Percentiles rank a stretch among this genome's conserved stretches.
phyloP scores from a whole-genome alignment of 139 green algal genomes.

The Coelastrella sp. region DNA sequence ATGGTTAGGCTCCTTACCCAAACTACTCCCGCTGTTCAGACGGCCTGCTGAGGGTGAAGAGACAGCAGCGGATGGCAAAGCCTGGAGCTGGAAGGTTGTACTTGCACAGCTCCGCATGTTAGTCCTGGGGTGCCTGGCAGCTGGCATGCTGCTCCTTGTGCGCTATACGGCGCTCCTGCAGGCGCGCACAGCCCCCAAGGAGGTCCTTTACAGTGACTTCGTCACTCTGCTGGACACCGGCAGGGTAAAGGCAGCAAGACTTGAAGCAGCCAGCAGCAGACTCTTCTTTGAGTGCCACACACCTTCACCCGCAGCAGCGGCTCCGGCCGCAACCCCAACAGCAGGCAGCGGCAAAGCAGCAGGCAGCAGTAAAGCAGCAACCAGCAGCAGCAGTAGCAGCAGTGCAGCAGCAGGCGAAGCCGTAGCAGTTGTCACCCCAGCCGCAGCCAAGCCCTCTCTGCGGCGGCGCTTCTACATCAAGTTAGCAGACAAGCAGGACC shows the following conservation, averaged over 20 bases:
- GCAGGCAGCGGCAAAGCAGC: background rate
- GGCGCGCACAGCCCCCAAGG: constrained; percentile 35
- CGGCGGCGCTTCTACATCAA: constrained; percentile 49
- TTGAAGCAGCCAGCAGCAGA: constrained; percentile 74
- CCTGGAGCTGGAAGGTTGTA: background rate
- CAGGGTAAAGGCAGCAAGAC: constrained; percentile 68
- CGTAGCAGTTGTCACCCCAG: background rate
- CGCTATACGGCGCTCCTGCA: constrained; percentile 2
- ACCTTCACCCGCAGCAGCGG: background rate
- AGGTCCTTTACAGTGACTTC: constrained; percentile 85
- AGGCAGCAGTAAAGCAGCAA: constrained; percentile 9
- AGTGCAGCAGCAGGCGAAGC: constrained; percentile 27
- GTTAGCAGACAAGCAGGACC: constrained; percentile 67
- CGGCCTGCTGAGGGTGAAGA: background rate
- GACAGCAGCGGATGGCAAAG: background rate
- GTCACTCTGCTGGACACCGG: constrained; percentile 71
- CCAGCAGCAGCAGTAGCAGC: constrained; percentile 31
- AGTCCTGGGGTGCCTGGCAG: background rate
- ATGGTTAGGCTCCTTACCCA: constrained; percentile 11
- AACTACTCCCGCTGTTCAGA: background rate
- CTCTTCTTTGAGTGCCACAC: constrained; percentile 80
- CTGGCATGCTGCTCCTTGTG: constrained; percentile 4
- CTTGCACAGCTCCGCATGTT: constrained; percentile 32
- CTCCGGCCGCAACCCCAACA: background rate
- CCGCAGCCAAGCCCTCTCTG: background rate